Conservation (phyloP, 371 early-diverging fungal species). For the Rhizopus arrhizus region DNA sequence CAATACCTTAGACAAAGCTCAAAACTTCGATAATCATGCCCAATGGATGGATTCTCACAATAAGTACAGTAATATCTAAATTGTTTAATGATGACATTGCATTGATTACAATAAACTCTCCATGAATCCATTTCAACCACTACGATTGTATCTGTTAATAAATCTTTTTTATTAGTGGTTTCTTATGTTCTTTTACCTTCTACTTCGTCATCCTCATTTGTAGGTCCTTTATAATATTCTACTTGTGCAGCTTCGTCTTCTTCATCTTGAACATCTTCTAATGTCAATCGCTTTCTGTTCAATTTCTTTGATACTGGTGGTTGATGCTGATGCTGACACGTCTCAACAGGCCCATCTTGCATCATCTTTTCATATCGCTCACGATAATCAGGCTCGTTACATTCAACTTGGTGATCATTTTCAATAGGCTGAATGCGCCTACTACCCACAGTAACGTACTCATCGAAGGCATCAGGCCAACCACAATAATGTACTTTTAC, state of each 20-base stretch:
- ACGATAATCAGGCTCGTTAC: constrained; percentile 48
- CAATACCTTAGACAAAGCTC: constrained; percentile 65
- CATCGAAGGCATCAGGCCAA: constrained; percentile 62
- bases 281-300: constrained; percentile 17
- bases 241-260: background rate
- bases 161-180: background rate
- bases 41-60: constrained; percentile 75
- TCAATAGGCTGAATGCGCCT: constrained; percentile 48
- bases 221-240: constrained; percentile 39
- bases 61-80: constrained; percentile 82
- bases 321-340: background rate
- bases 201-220: constrained; percentile 27
- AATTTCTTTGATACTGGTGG: constrained; percentile 6
- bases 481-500: constrained; percentile 64
- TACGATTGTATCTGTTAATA: background rate
- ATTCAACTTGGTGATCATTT: constrained; percentile 41
- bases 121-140: constrained; percentile 40
- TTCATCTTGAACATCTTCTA: constrained; percentile 17
- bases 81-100: constrained; percentile 59
- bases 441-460: constrained; percentile 61
- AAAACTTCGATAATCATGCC: constrained; percentile 65
- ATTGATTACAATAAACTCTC: constrained; percentile 67
- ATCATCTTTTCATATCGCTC: constrained; percentile 42
- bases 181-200: constrained; percentile 9
- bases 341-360: constrained; percentile 37